Percentiles rank a stretch among this genome's conserved stretches.
Conservation (phyloP, 2,329 filamentous ascomycete genomes). For the Botrytis galanthina region DNA sequence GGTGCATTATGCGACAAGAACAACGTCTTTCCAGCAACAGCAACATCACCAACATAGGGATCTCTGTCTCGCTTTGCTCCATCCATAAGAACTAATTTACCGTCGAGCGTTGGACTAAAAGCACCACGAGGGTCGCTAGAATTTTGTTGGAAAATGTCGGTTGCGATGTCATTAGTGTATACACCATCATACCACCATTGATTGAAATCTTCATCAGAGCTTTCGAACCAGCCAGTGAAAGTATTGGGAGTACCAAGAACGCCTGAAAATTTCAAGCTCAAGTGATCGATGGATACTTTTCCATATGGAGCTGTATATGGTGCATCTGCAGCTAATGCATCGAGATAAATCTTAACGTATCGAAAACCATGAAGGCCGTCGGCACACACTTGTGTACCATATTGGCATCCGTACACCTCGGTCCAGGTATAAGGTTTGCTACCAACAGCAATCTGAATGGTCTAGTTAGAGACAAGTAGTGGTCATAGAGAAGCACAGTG, state of each 20-base stretch:
- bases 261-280: slow-evolving; percentile 46
- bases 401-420: slow-evolving; percentile 45
- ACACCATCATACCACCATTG: slow-evolving; percentile 54
- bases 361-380: slow-evolving; percentile 55
- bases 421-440: slow-evolving; percentile 46
- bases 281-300: slow-evolving; percentile 44
- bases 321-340: slow-evolving; percentile 45
- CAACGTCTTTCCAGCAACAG: slow-evolving; percentile 48
- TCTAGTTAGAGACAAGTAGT: slow-evolving; percentile 9
- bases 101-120: slow-evolving; percentile 44
- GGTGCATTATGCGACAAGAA: slow-evolving; percentile 48
- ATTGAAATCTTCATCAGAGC: slow-evolving; percentile 48
- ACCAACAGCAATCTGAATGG: slow-evolving; percentile 45
- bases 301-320: slow-evolving; percentile 47
- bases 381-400: slow-evolving; percentile 46
- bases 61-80: slow-evolving; percentile 53
- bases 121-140: slow-evolving; percentile 50
- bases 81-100: slow-evolving; percentile 49
- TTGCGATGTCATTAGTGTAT: slow-evolving; percentile 52
- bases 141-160: slow-evolving; percentile 46
- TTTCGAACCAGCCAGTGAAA: slow-evolving; percentile 52
- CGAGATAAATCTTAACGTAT: slow-evolving; percentile 50
- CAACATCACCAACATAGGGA: slow-evolving; percentile 53
- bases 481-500: neutral
- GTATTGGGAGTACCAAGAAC: slow-evolving; percentile 49